A percentile compares a stretch with the other conserved stretches of the same genome.
phyloP scores from a whole-genome alignment of 108 stramenopile genomes.

The Schizochytrium sp. region DNA sequence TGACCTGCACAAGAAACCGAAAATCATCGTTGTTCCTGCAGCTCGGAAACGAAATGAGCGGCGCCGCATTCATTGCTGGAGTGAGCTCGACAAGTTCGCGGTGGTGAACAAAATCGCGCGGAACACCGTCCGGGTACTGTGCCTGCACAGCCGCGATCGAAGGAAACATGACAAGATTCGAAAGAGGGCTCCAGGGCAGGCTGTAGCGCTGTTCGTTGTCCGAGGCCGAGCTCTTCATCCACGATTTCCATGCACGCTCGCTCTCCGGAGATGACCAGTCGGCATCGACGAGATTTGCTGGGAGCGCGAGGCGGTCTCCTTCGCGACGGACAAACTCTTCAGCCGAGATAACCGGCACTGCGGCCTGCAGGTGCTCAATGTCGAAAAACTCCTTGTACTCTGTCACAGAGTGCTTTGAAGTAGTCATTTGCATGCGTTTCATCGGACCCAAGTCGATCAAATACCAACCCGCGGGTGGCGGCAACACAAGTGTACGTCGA shows the following conservation, averaged over 20 bases:
- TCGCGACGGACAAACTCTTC: not conserved
- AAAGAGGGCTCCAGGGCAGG: not conserved
- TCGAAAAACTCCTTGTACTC: constrained; percentile 14
- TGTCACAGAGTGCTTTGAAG: not conserved
- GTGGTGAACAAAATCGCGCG: not conserved
- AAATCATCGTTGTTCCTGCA: not conserved
- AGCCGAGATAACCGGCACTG: not conserved
- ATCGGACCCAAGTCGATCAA: not conserved
- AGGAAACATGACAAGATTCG: not conserved
- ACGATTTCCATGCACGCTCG: not conserved
- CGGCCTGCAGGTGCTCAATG: constrained; percentile 9
- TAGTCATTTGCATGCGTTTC: not conserved
- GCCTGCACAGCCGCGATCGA: not conserved
- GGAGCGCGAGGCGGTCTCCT: not conserved
- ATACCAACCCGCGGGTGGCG: not conserved
- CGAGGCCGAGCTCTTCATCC: not conserved
- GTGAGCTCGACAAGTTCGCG: not conserved
- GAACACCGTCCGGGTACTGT: not conserved
- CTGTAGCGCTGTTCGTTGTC: not conserved
- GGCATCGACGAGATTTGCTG: not conserved
- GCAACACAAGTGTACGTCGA: not conserved
- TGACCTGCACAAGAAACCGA: not conserved
- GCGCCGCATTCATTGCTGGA: not conserved
- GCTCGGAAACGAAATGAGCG: not conserved
- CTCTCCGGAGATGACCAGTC: not conserved